phyloP scores from a whole-genome alignment of 192 early-diverging fungal species.

The Oehlia diaphana region DNA sequence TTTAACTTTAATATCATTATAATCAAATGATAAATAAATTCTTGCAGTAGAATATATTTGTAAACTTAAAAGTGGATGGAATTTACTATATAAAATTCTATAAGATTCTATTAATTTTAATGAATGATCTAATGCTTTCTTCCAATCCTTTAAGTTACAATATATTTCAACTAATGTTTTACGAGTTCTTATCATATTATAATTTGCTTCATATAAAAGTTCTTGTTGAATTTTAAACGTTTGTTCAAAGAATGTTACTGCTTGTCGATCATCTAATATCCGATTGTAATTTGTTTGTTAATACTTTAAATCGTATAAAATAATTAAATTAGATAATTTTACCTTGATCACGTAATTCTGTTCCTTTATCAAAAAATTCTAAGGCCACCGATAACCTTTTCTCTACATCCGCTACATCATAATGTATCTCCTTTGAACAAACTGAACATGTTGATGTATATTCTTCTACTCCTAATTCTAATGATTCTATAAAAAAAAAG shows the following conservation, averaged over 20 bases:
- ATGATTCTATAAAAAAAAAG: background rate
- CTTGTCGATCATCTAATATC: background rate
- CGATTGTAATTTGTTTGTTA: too few relatives aligned
- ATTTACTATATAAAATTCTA: slow-evolving; percentile 6
- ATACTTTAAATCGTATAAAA: background rate
- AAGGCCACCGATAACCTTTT: background rate
- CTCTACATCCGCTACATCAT: slow-evolving; percentile 20
- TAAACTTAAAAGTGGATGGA: slow-evolving; percentile 21
- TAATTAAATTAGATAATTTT: background rate
- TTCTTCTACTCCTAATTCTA: slow-evolving; percentile 18
- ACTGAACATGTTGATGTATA: slow-evolving; percentile 7
- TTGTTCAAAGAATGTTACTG: slow-evolving; percentile 12
- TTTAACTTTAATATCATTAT: background rate
- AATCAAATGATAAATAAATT: slow-evolving; percentile 12
- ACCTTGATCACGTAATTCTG: slow-evolving; percentile 2
- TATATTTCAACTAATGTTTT: slow-evolving; percentile 15
- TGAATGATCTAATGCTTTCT: slow-evolving; percentile 17
- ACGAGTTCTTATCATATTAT: slow-evolving; percentile 13
- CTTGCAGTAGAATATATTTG: slow-evolving; percentile 9
- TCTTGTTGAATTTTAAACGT: slow-evolving; percentile 10
- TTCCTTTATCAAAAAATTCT: slow-evolving; percentile 22
- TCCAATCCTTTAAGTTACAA: slow-evolving; percentile 16
- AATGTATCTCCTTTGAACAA: background rate
- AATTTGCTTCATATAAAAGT: slow-evolving; percentile 20
- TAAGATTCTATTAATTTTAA: slow-evolving; percentile 3